Evolutionary conservation across 192 early-diverging fungal species (phyloP), one percentile per base, ranked within the genome.

Genomic region (Umbelopsis vinacea): DNA sequence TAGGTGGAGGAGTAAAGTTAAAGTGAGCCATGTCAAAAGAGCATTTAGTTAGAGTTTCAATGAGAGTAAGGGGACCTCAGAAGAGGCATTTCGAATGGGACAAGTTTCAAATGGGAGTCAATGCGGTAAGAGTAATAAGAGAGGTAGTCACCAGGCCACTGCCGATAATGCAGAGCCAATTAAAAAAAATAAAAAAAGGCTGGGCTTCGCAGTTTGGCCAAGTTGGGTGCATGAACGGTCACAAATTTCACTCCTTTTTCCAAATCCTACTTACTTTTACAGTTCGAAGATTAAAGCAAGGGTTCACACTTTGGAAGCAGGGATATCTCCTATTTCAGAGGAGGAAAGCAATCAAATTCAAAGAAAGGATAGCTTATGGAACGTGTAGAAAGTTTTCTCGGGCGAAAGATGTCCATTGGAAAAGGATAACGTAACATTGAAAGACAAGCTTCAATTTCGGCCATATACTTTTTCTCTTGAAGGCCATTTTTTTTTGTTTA

Each of bases 1-100:
- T 63, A 37, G 57, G 57, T 63, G 57, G 57, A 63, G 57, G 57
- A 63, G 57, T 63, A 38, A 63, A 63, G 57, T 63, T 63, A 19
- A 37, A 37, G 12, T 63, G 57, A 17, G 57, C 57, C 57, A 63
- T 63, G 57, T 63, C 29, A 29, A 63, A 29, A 54, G 53, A 35
- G 26, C 26, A 37, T 19, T 29, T 37, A 17, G 33, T 14, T 2
- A 37, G 29, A 37, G 10, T 35, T 38, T 63, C 57, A 63, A 35
- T 29, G 57, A 63, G 33, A 63, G 57, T 63, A 63, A 63, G 57
- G 33, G 57, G 57, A 63, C 57, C 57, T 63, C 57, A 63, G 14
- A 63, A 63, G 57, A 63, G 57, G 57, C 57, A 54, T 54, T 5
- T 54, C 23, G 53, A 26, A 26, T 54, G 53, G 23, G 26, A 26